Evolutionary conservation across 202 grass and related monocot genomes (phyloP).

Genomic region (Saccharum hybrid): DNA sequence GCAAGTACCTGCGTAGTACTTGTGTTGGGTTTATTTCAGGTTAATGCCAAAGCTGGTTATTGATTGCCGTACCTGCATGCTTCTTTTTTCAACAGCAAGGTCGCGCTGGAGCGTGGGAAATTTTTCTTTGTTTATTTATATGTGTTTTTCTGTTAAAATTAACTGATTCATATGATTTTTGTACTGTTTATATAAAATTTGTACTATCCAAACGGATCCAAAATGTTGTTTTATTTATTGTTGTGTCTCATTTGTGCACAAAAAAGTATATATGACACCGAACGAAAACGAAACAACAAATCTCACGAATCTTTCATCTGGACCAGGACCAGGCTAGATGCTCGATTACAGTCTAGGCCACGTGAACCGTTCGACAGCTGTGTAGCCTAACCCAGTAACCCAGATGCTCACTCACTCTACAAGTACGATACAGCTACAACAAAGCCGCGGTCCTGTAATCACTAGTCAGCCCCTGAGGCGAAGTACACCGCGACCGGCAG

Average conservation of each 20-base stretch:
- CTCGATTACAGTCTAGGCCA: background rate
- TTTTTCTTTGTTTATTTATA: background rate
- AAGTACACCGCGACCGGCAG: background rate
- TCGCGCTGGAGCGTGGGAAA: background rate
- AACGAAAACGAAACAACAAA: background rate
- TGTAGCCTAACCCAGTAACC: background rate
- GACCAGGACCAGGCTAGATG: background rate
- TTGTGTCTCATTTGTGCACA: too few relatives aligned
- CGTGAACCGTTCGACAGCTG: background rate
- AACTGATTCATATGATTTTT: background rate
- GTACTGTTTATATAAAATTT: background rate
- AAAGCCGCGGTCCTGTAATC: background rate
- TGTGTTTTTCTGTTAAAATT: background rate
- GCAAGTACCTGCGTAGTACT: slow-evolving; percentile 1
- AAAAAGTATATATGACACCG: too few relatives aligned
- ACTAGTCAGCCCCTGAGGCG: background rate
- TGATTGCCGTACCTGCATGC: background rate
- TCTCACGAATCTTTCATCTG: background rate
- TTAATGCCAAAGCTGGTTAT: background rate
- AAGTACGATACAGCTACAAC: background rate
- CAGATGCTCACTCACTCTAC: background rate
- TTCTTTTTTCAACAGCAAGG: background rate
- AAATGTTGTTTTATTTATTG: background rate
- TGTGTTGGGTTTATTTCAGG: slow-evolving; percentile 2
- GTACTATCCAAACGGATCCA: background rate